Evolutionary conservation across 2,329 filamentous ascomycete species (phyloP).

Genomic region (Aotearoamyces nothofagi): DNA sequence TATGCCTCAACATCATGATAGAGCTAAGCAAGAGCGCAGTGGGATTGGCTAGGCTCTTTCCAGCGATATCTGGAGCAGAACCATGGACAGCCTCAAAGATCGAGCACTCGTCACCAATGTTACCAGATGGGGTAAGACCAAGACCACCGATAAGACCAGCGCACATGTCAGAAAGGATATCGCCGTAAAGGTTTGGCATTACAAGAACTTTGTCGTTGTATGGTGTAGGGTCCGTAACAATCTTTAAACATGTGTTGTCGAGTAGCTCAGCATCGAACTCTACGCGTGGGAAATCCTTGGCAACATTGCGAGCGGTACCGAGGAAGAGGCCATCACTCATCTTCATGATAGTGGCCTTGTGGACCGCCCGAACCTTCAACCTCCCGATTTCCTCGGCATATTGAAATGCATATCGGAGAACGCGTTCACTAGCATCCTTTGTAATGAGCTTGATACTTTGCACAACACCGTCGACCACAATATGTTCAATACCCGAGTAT

Average conservation of each 20-base stretch:
- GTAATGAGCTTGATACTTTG: conserved; percentile 99
- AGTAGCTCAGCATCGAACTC: conserved; percentile 97
- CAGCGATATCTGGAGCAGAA: conserved; percentile 90
- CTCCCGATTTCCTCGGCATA: conserved; percentile 86
- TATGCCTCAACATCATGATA: conserved; percentile 99
- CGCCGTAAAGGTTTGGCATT: conserved; percentile 96
- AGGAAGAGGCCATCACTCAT: conserved; percentile 99
- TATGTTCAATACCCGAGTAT: conserved; percentile 98
- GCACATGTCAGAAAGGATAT: conserved; percentile 99
- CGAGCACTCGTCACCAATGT: conserved; percentile 98
- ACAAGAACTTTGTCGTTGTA: conserved; percentile 99
- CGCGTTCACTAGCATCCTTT: conserved; percentile 82
- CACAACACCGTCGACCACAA: conserved; percentile 93
- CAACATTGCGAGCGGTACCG: conserved; percentile 66
- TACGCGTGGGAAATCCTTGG: conserved; percentile 90
- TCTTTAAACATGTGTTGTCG: conserved; percentile 98
- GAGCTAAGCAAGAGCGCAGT: conserved; percentile 88
- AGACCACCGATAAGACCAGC: conserved; percentile 96
- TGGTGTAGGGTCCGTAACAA: conserved; percentile 86
- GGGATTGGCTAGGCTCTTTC: conserved; percentile 92
- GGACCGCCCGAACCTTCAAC: conserved; percentile 92
- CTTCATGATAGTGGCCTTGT: conserved; percentile 99
- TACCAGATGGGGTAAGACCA: conserved; percentile 90
- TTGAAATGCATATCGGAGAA: conserved; percentile 96
- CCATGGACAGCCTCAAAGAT: conserved; percentile 99